A percentile compares a stretch with the other conserved stretches of the same genome.
Evolutionary conservation across 2,329 filamentous ascomycete genomes (phyloP).

Genomic region (Thielaviopsis euricoi): DNA sequence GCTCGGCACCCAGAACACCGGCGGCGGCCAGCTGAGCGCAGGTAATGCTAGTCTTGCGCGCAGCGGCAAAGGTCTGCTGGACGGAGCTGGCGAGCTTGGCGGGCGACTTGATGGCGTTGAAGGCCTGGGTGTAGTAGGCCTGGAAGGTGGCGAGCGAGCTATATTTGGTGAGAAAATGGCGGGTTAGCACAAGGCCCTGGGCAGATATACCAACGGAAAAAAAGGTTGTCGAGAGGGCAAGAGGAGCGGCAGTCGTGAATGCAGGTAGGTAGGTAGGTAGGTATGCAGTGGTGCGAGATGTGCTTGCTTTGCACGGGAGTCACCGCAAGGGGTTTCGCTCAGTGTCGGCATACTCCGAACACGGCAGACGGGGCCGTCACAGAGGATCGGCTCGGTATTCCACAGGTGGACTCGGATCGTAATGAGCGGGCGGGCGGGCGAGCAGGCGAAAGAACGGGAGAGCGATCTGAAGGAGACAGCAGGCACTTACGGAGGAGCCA

Average conservation of each 20-base stretch:
- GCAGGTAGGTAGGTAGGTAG: too few species aligned
- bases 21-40: slow-evolving; percentile 52
- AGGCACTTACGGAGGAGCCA: slow-evolving; percentile 77
- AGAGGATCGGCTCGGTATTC: too few species aligned
- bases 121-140: slow-evolving; percentile 61
- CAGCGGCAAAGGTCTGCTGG: slow-evolving; percentile 40
- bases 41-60: slow-evolving; percentile 50
- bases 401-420: too few species aligned
- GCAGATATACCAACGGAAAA: too few species aligned
- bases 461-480: neutral
- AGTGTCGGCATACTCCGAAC: too few species aligned
- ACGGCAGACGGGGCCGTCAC: too few species aligned
- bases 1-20: slow-evolving; percentile 69
- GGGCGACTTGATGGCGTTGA: slow-evolving; percentile 57
- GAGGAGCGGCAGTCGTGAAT: too few species aligned
- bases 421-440: too few species aligned
- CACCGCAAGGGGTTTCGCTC: too few species aligned
- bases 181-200: slow-evolving; percentile 6
- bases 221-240: too few species aligned
- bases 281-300: slow-evolving; percentile 3
- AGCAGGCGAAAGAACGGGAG: too few species aligned
- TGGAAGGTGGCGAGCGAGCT: slow-evolving; percentile 74
- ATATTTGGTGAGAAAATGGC: slow-evolving; percentile 4
- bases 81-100: slow-evolving; percentile 37
- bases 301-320: too few species aligned